Evolutionary conservation across 106 monocot genomes (phyloP), one percentile per base, ranked within the genome.

Genomic region (Posidonia australis): DNA sequence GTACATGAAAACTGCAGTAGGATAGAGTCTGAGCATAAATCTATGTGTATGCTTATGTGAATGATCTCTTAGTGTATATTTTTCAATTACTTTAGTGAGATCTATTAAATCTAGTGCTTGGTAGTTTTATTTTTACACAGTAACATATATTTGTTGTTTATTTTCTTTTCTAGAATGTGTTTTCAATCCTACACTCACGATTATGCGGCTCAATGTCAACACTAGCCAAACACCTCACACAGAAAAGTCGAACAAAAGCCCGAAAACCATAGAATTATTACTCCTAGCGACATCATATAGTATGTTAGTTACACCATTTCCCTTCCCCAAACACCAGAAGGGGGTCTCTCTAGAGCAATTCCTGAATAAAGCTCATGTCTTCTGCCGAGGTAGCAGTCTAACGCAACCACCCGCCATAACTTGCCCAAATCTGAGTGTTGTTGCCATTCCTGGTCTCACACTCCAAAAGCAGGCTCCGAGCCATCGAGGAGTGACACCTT

Each of bases 291-390:
- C 96, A 6, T 90, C 96, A 22, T 87, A 96, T 5, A 96, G 79
- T 24, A 96, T 80, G 54, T 96, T 90, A 17, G 96, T 82, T 16
- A 96, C 79, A 4, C 96, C 96, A 55, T 58, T 96, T 90, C 10
- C 90, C 96, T 67, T 96, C 96, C 18, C 96, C 96, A 47, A 96
- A 96, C 1, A 90, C 96, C 27, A 96, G 46, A 13, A 90, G 78
- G 3, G 74, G 74, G 27, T 65, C 57, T 21, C 66, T 66, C 44
- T 46, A 31, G 64, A 73, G 64, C 56, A 73, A 48, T 23, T 57
- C 64, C 27, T 64, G 64, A 25, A 64, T 69, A 55, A 93, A 93
- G 0, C 45, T 19, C 10, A 64, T n/a, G 31, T 96, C 84, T 32
- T 90, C 94, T 0, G 94, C 94, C 0, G 94, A 79, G 53, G 84